phyloP scores from a whole-genome alignment of 345 rosid species.

The Brassica incana region DNA sequence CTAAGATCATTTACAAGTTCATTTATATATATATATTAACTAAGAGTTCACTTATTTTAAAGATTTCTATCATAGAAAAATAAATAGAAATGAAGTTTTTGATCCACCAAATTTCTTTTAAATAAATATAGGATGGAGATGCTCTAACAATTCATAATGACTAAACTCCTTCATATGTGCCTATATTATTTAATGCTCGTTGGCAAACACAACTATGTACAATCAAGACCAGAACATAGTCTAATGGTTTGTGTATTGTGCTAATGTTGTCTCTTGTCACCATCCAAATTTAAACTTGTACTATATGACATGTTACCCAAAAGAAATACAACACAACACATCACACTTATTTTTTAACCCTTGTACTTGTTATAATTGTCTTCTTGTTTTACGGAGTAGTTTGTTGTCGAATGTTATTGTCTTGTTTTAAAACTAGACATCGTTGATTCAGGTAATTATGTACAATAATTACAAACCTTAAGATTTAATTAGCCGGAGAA shows the following conservation, averaged over 20 bases:
- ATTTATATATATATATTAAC: too few species aligned
- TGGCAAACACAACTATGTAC: neutral
- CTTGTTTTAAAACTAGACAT: neutral
- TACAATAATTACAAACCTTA: neutral
- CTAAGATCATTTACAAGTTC: too few species aligned
- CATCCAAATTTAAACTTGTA: neutral
- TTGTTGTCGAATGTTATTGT: neutral
- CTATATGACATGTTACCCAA: neutral
- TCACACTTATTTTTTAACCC: neutral
- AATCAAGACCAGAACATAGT: neutral
- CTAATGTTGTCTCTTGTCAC: neutral
- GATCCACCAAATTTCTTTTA: too few species aligned
- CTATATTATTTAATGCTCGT: neutral
- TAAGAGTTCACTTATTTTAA: too few species aligned
- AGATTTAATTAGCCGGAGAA: constrained; percentile 27
- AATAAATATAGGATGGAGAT: neutral
- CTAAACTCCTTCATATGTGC: neutral
- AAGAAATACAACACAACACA: neutral
- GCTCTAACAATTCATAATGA: neutral
- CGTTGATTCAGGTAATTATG: constrained; percentile 4
- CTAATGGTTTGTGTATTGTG: neutral
- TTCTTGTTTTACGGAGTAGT: neutral
- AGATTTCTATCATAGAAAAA: too few species aligned
- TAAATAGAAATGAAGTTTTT: too few species aligned
- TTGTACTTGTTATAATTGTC: neutral